Percentiles rank a stretch among this genome's conserved stretches.
Evolutionary conservation across 2,329 filamentous ascomycete genomes (phyloP).

Genomic region (Cordyceps javanica): DNA sequence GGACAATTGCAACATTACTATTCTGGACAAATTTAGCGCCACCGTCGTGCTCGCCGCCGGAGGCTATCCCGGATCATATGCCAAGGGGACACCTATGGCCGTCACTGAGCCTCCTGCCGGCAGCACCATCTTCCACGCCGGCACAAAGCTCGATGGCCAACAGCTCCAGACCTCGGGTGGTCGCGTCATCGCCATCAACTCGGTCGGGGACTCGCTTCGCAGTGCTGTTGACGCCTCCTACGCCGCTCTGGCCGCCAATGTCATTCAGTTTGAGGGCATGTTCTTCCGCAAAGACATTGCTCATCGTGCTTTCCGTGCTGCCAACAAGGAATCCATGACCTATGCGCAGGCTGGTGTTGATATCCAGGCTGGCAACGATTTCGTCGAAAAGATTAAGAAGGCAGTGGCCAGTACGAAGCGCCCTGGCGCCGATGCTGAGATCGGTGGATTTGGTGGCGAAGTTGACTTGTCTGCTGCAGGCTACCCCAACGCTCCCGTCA

Average conservation of each 20-base stretch:
- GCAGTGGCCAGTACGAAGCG: conserved; percentile 80
- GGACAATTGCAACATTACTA: conserved; percentile 59
- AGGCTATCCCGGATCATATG: conserved; percentile 82
- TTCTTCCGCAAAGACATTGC: conserved; percentile 93
- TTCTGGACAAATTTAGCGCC: conserved; percentile 67
- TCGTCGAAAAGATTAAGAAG: conserved; percentile 86
- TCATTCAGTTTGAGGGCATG: conserved; percentile 79
- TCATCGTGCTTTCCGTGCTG: conserved; percentile 58
- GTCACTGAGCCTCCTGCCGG: conserved; percentile 39
- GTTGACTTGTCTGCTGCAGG: conserved; percentile 59
- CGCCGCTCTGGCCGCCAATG: conserved; percentile 59
- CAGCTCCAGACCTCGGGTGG: conserved; percentile 75
- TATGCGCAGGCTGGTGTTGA: conserved; percentile 92
- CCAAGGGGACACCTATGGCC: conserved; percentile 63
- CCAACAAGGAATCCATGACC: conserved; percentile 57
- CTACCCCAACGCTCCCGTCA: conserved; percentile 66
- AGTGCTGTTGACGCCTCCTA: conserved; percentile 87
- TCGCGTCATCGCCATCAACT: conserved; percentile 88
- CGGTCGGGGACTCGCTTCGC: conserved; percentile 64
- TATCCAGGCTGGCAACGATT: conserved; percentile 87
- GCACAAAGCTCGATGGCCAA: conserved; percentile 60
- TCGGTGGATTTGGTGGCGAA: conserved; percentile 86
- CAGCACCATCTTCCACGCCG: conserved; percentile 85
- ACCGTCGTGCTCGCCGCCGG: conserved; percentile 92
- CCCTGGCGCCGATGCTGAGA: conserved; percentile 83